Evolutionary conservation across 139 green algal species (phyloP).

Genomic region (Volvox reticuliferus): DNA sequence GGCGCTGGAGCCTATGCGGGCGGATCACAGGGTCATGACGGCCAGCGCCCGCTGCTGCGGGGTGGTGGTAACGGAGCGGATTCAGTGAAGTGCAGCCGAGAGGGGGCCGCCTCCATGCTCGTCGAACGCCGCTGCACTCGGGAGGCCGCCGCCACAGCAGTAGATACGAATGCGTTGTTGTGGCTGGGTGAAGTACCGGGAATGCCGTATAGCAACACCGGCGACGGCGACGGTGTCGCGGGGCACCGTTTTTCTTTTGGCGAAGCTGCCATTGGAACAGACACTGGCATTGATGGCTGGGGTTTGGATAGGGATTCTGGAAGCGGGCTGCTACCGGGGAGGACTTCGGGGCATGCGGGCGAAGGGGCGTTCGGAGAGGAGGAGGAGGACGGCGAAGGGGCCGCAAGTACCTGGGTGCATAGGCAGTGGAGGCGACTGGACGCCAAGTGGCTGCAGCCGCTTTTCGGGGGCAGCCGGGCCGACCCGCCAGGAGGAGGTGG

Average conservation of each 20-base stretch:
- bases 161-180: not conserved
- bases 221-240: not conserved
- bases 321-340: too few relatives aligned
- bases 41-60: too few relatives aligned
- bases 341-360: not conserved
- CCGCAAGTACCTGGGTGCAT: not conserved
- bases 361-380: not conserved
- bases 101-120: too few relatives aligned
- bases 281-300: too few relatives aligned
- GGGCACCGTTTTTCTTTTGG: too few relatives aligned
- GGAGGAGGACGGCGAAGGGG: not conserved
- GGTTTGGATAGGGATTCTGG: too few relatives aligned
- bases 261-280: too few relatives aligned
- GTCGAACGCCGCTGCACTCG: too few relatives aligned
- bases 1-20: too few relatives aligned
- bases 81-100: too few relatives aligned
- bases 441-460: constrained; percentile 29
- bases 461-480: constrained; percentile 18
- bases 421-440: constrained; percentile 31
- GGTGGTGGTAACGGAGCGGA: too few relatives aligned
- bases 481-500: not conserved
- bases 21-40: too few relatives aligned
- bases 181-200: constrained; percentile 14
- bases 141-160: not conserved
- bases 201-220: not conserved